Percentiles rank a stretch among this genome's conserved stretches.
Conservation (phyloP, 495 filamentous ascomycete species). For the Pyronema domesticum region DNA sequence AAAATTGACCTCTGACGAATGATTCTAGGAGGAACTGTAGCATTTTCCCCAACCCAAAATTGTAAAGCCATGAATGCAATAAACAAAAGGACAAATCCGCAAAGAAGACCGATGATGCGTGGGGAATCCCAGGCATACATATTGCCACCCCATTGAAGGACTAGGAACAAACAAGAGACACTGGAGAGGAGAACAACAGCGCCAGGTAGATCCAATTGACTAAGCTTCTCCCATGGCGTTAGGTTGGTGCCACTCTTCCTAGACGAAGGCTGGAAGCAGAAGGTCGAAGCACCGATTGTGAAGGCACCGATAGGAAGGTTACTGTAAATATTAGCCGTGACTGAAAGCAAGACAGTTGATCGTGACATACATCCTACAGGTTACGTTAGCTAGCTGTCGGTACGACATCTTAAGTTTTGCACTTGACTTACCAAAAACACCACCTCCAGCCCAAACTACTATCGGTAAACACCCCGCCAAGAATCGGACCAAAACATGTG, state of each 20-base stretch:
- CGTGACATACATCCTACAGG: no score
- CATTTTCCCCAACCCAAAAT: constrained; percentile 46
- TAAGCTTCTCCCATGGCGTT: constrained; percentile 31
- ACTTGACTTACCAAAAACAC: constrained; percentile 42
- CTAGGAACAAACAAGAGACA: constrained; percentile 55
- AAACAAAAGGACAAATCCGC: constrained; percentile 47
- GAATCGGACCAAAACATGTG: constrained; percentile 53
- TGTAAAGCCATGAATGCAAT: constrained; percentile 46
- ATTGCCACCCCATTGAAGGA: constrained; percentile 71
- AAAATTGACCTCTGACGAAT: constrained; percentile 39
- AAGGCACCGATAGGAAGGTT: constrained; percentile 55
- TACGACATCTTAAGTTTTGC: no score
- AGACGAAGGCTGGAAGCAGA: constrained; percentile 38
- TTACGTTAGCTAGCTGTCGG: no score
- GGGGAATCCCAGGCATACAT: constrained; percentile 47
- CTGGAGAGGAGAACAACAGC: constrained; percentile 50
- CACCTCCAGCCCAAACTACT: constrained; percentile 49
- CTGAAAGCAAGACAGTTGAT: no score
- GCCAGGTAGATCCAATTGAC: constrained; percentile 49
- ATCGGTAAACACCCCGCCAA: constrained; percentile 43
- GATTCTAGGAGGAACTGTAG: constrained; percentile 58
- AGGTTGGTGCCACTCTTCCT: constrained; percentile 24
- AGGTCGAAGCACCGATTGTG: constrained; percentile 39
- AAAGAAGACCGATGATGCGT: constrained; percentile 53
- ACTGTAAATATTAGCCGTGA: constrained; percentile 27